phyloP scores from a whole-genome alignment of 192 early-diverging fungal genomes.

The Chytriomyces sp. region DNA sequence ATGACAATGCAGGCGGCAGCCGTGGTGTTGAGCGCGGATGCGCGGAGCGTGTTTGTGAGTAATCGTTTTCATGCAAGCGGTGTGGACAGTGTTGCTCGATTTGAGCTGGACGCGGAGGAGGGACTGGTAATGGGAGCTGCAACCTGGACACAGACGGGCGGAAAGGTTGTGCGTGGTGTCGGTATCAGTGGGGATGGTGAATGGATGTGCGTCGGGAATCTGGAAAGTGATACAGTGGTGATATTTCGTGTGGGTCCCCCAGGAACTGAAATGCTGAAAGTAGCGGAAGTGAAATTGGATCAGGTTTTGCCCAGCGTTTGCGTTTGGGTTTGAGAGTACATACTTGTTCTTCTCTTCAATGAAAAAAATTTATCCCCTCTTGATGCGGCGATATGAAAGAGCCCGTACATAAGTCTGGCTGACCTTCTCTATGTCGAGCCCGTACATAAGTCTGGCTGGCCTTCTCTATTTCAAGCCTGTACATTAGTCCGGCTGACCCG shows the following conservation, averaged over 20 bases:
- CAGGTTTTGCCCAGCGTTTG: no score
- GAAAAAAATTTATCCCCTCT: no score
- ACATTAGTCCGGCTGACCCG: no score
- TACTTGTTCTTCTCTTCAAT: no score
- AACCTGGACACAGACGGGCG: constrained; percentile 1
- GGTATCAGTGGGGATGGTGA: background rate
- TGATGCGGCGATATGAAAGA: no score
- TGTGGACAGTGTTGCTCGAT: background rate
- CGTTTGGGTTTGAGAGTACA: no score
- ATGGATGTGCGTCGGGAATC: constrained; percentile 6
- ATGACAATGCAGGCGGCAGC: constrained; percentile 5
- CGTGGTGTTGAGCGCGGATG: background rate
- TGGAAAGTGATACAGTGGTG: constrained; percentile 1
- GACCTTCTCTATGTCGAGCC: no score
- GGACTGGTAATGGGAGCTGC: background rate
- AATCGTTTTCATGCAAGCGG: background rate
- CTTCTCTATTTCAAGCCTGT: no score
- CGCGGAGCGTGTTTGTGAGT: constrained; percentile 1
- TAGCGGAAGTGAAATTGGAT: background rate
- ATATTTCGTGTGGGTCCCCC: background rate
- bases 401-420: no score
- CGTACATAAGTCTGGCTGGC: no score
- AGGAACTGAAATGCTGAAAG: background rate
- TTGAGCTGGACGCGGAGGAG: background rate
- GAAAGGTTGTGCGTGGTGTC: background rate